These are phyloP conservation scores for Jatropha multifida DNA, from an alignment of 441 rosid species.

Conservation along the genomic window DNA sequence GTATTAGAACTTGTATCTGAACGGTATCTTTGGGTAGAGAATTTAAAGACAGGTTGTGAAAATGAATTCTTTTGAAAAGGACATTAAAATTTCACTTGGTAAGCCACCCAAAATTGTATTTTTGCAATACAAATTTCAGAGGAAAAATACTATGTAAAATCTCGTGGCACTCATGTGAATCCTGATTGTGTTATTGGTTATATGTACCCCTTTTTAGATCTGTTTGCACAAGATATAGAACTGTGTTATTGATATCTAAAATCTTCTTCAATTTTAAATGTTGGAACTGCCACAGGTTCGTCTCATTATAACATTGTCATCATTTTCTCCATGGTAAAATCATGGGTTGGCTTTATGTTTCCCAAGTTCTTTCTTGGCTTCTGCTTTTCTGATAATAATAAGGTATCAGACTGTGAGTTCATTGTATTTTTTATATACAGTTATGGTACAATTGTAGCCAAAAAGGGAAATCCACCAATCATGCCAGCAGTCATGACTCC, in stretches of 20 bases:
- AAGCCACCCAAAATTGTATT: background rate
- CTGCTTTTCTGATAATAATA: background rate
- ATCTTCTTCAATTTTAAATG: background rate
- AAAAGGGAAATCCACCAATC: constrained; percentile 71
- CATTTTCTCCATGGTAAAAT: background rate
- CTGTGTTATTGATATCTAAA: background rate
- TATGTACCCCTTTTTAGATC: background rate
- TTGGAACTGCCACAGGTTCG: background rate
- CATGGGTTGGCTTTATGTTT: constrained; percentile 14
- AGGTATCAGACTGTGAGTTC: constrained; percentile 4
- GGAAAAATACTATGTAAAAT: background rate
- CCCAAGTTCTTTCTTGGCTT: constrained; percentile 8
- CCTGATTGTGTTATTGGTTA: background rate
- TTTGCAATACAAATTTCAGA: background rate
- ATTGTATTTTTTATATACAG: constrained; percentile 31
- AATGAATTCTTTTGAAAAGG: background rate
- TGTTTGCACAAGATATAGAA: background rate
- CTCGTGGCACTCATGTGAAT: background rate
- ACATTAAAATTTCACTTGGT: background rate
- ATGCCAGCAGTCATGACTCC: constrained; percentile 92
- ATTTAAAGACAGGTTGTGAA: background rate
- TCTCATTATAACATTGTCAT: background rate
- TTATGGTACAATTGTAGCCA: constrained; percentile 47
- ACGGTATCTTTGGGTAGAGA: background rate
- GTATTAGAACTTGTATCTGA: background rate